These are phyloP conservation scores for Flaveria robusta DNA, from an alignment of 129 eudicot species.

Conservation along the genomic window DNA sequence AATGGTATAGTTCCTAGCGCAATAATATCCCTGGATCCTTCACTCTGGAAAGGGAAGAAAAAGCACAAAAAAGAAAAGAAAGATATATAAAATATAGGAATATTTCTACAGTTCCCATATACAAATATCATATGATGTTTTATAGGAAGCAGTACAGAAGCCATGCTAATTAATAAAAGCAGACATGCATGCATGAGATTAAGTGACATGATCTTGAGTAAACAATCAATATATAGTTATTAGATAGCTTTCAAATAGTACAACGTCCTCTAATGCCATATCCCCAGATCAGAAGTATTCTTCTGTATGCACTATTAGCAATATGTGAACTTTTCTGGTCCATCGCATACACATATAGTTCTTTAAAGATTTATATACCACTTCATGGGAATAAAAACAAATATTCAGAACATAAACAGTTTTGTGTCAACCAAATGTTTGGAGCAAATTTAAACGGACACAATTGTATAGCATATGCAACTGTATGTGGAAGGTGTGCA, in stretches of 20 bases:
- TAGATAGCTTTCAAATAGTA: conserved; percentile 14
- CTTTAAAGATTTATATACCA: conserved; percentile 6
- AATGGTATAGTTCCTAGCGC: conserved; percentile 90
- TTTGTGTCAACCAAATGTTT: conserved; percentile 15
- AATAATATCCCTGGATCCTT: conserved; percentile 79
- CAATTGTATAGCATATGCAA: conserved; percentile 13
- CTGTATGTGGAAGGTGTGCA: conserved; percentile 13
- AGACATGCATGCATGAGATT: conserved; percentile 9
- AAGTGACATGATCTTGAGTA: conserved; percentile 10
- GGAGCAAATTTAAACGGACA: background rate
- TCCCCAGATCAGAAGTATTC: background rate
- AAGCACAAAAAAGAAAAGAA: conserved; percentile 13
- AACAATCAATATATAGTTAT: conserved; percentile 7
- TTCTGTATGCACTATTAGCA: conserved; percentile 18
- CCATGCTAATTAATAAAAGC: conserved; percentile 18
- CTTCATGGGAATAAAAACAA: conserved; percentile 6
- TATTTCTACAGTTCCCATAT: background rate
- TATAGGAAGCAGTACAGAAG: conserved; percentile 10
- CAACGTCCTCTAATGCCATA: background rate
- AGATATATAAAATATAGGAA: conserved; percentile 18
- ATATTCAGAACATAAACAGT: conserved; percentile 2
- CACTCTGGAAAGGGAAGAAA: conserved; percentile 57
- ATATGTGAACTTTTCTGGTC: conserved; percentile 12
- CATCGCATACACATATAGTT: conserved; percentile 8
- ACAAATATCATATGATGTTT: conserved; percentile 2